Base-by-base conservation (phyloP, 1,284 basidiomycete species). In the Wolfiporia cocos region DNA sequence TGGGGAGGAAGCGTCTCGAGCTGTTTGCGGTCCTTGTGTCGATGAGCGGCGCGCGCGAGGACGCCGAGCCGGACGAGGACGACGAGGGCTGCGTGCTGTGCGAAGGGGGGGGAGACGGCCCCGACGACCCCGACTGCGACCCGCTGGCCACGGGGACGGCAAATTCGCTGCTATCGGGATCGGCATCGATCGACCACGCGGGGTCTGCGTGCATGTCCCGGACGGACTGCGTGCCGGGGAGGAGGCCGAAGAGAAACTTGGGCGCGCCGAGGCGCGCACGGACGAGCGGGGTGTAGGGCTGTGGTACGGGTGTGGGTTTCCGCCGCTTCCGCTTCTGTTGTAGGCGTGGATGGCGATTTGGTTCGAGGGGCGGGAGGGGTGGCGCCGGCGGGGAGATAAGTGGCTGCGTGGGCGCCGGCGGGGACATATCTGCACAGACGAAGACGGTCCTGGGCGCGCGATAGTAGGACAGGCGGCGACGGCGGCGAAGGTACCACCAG, bases 171-270 rank as follows among this genome's bases (percentile, higher is more conserved):
- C 21, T 21, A 24, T 42, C 43, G 15, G 31, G 20, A 20, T 38
- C 31, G 20, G 30, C 34, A 41, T 54, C 52, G 36, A 54, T 52
- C 42, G 46, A 39, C 53, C 53, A 52, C 20, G 26, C 24, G 9
- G 47, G 36, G 6, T 46, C 43, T 9, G 41, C 26, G 17, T 18
- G 10, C 12, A 15, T 23, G 12, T 35, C 14, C 5, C 34, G 36
- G 15, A 49, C 51, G 5, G 41, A 38, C 3, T 38, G 37, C 14
- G 38, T 36, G 15, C 49, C 42, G 18, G 50, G 51, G 19, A 54
- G 21, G n/a, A 54, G 40, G 11, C 49, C 49, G 35, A 49, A 54
- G 24, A 50, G 45, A 5, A 43, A 43, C 5, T 47, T 21, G 3
- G 44, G 50, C 1, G 34, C 47, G 5, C 44, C 44, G 26, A 50